A percentile compares a stretch with the other conserved stretches of the same genome.
phyloP scores from a whole-genome alignment of 2,329 filamentous ascomycete genomes.

The Trichoderma asperellum region DNA sequence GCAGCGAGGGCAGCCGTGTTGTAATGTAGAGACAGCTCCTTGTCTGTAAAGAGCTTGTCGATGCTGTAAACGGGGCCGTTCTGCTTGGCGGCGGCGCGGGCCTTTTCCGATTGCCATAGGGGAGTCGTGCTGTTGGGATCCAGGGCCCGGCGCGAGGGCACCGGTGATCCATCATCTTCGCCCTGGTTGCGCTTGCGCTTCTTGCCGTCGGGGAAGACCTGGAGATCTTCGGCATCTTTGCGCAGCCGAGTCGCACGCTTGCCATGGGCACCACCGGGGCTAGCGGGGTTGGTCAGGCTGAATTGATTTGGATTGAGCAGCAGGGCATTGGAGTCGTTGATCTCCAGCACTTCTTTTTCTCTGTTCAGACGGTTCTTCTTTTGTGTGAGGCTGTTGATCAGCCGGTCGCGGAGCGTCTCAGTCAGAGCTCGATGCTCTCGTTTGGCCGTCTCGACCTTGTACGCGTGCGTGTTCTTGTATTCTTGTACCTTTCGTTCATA shows the following conservation, averaged over 20 bases:
- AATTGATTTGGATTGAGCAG: constrained; percentile 71
- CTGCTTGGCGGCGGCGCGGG: constrained; percentile 57
- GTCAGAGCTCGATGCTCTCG: constrained; percentile 64
- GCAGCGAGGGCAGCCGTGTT: constrained; percentile 65
- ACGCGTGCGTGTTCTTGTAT: constrained; percentile 62
- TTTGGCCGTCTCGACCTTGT: constrained; percentile 65
- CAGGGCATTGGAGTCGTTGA: constrained; percentile 66
- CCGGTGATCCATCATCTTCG: constrained; percentile 67
- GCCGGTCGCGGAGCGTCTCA: constrained; percentile 65
- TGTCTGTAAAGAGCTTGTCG: constrained; percentile 72
- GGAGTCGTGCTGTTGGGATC: constrained; percentile 63
- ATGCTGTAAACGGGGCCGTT: constrained; percentile 66
- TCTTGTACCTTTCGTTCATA: constrained; percentile 65
- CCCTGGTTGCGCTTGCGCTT: constrained; percentile 65
- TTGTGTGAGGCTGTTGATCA: constrained; percentile 66
- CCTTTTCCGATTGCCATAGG: constrained; percentile 65
- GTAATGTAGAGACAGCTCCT: constrained; percentile 68
- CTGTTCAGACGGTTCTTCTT: constrained; percentile 67
- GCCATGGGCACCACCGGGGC: constrained; percentile 64
- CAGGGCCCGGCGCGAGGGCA: constrained; percentile 57
- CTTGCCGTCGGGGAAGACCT: constrained; percentile 59
- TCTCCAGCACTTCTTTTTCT: constrained; percentile 70
- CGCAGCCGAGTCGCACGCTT: constrained; percentile 67
- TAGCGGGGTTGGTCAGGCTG: constrained; percentile 66
- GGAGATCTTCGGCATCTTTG: constrained; percentile 62